A percentile compares a stretch with the other conserved stretches of the same genome.
Conservation (phyloP, 345 rosid species). For the Lagerstroemia speciosa region DNA sequence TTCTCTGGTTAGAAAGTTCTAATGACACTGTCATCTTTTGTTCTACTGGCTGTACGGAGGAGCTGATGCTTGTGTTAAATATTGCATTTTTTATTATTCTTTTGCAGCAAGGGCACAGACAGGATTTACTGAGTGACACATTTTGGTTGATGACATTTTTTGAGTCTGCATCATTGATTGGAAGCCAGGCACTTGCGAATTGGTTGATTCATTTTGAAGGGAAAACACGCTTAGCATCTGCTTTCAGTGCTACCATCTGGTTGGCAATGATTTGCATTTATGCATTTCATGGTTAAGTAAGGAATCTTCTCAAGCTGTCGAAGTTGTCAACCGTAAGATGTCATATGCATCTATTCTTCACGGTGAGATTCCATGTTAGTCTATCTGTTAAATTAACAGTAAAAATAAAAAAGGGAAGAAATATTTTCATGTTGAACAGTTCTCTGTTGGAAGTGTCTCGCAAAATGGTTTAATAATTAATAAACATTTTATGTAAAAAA, state of each 20-base stretch:
- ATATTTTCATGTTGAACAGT: neutral
- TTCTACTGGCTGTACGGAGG: neutral
- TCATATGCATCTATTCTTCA: constrained; percentile 42
- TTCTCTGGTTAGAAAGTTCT: neutral
- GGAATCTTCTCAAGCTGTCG: constrained; percentile 31
- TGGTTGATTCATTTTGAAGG: constrained; percentile 43
- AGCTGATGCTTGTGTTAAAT: constrained; percentile 5
- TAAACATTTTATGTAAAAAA: neutral
- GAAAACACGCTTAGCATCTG: constrained; percentile 35
- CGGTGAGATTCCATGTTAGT: constrained; percentile 33
- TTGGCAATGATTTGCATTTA: constrained; percentile 45
- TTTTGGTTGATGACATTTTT: constrained; percentile 88
- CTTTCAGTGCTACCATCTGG: constrained; percentile 32
- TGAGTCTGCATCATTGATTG: constrained; percentile 64
- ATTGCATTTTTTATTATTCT: constrained; percentile 5
- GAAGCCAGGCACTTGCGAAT: constrained; percentile 70
- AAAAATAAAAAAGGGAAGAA: neutral
- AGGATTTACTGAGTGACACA: constrained; percentile 63
- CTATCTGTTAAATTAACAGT: neutral
- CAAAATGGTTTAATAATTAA: neutral
- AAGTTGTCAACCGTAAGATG: constrained; percentile 30
- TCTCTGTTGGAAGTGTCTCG: neutral
- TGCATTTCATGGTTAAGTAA: constrained; percentile 42
- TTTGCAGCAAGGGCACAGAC: constrained; percentile 75
- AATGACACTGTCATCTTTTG: neutral